phyloP scores from a whole-genome alignment of 768 basidiomycete species.

The Suillus decipiens region DNA sequence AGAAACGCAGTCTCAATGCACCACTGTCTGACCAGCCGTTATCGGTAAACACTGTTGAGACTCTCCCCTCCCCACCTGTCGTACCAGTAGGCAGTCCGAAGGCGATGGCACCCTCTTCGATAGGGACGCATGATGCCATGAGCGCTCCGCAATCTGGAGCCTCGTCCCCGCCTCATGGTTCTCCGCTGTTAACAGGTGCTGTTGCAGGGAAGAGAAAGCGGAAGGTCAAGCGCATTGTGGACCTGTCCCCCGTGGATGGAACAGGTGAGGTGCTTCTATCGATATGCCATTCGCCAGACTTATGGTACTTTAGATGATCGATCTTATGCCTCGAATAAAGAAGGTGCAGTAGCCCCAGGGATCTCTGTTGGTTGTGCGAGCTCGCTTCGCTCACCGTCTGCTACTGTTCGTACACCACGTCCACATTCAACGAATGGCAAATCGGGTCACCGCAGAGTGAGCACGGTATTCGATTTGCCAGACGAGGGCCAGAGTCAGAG shows the following conservation, averaged over 20 bases:
- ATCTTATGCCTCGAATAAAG: neutral
- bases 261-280: conserved; percentile 36
- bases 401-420: conserved; percentile 22
- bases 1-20: conserved; percentile 58
- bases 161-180: conserved; percentile 40
- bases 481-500: conserved; percentile 14
- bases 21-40: conserved; percentile 53
- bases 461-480: conserved; percentile 53
- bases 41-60: conserved; percentile 48
- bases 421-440: conserved; percentile 15
- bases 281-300: conserved; percentile 30
- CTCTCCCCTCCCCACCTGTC: conserved; percentile 58
- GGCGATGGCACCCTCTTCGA: conserved; percentile 14
- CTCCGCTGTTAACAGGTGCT: conserved; percentile 45
- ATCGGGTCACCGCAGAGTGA: conserved; percentile 17
- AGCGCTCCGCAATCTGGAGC: conserved; percentile 27
- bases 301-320: conserved; percentile 33
- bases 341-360: neutral
- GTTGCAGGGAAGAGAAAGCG: conserved; percentile 51
- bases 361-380: neutral
- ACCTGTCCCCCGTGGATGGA: conserved; percentile 56
- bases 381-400: conserved; percentile 15
- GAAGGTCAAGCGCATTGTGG: conserved; percentile 76
- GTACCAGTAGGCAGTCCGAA: conserved; percentile 52
- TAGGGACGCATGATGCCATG: conserved; percentile 24